These are phyloP conservation scores for Paraurostyla sp. DNA, from an alignment of 73 alveolate species.

Conservation along the genomic window DNA sequence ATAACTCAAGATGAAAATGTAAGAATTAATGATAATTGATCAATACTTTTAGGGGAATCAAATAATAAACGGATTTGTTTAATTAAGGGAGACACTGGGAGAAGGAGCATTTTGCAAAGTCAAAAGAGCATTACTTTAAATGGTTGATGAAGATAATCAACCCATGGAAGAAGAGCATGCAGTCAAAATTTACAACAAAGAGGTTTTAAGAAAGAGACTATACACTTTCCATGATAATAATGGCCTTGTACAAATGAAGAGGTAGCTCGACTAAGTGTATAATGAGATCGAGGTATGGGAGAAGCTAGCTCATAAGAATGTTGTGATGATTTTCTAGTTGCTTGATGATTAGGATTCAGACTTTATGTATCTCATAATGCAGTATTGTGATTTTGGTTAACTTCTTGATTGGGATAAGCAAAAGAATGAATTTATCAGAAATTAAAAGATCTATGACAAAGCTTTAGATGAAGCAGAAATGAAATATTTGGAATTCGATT, in stretches of 20 bases:
- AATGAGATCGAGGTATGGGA: slow-evolving; percentile 38
- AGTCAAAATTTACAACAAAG: slow-evolving; percentile 1
- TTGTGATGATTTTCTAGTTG: slow-evolving; percentile 29
- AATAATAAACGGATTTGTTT: neutral
- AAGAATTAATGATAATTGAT: neutral
- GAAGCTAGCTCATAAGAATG: neutral
- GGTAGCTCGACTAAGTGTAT: neutral
- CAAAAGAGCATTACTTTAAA: neutral
- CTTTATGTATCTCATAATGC: slow-evolving; percentile 53
- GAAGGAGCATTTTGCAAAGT: slow-evolving; percentile 40
- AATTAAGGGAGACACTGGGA: slow-evolving; percentile 7
- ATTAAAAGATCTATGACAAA: neutral
- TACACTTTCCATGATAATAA: neutral
- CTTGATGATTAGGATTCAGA: neutral
- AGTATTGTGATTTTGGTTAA: slow-evolving; percentile 17
- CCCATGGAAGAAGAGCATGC: neutral
- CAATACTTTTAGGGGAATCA: neutral
- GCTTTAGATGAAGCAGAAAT: neutral
- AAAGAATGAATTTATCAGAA: neutral
- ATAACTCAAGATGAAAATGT: slow-evolving; percentile 5
- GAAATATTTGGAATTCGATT: neutral
- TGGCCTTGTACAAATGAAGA: neutral
- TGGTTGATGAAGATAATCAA: slow-evolving; percentile 10
- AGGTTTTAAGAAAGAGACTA: neutral
- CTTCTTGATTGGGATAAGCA: neutral